Evolutionary conservation across 2,329 filamentous ascomycete species (phyloP), one percentile per base, ranked within the genome.

Genomic region (Arachnomyces sp.): DNA sequence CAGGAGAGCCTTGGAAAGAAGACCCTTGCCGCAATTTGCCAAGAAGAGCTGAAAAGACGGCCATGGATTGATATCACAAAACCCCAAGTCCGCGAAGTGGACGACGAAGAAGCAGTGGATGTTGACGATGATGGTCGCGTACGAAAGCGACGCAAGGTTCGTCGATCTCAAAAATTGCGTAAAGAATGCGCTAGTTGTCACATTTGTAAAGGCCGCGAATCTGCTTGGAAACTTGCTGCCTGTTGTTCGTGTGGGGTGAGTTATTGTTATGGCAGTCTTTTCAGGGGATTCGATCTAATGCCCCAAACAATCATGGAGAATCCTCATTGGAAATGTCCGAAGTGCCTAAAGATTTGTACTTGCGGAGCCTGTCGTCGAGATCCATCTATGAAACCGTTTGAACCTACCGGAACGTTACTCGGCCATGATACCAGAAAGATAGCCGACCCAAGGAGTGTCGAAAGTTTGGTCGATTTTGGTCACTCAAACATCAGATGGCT

Each of bases 261-360:
- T 1, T 98, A 93, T 58, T 96, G 92, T 60, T 98, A 93, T 56
- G 90, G 90, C n/a, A 84, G 84, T 12, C 72, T 98, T 2, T 96
- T 88, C 64, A 75, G 92, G 40, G 89, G 86, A 1, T 95, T 95
- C 55, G 90, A 96, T 59, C 77, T 88, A 58, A 84, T 87, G 75
- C 92, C 92, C 0, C 79, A 90, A 52, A 72, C 78, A 14, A 78
- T 89, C 1, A 82, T 95, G 74, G 81, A 93, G 56, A 74, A 86
- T 47, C 77, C 81, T 48, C 71, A 80, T 35, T 98, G 92, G 90
- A 77, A 83, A 53, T 98, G 92, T 49, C 92, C 92, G 0, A 86
- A 82, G 54, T 98, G 92, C 58, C 71, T 77, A 15, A 80, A 81
- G 13, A 86, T 90, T 29, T 98, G 92, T 69, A 93, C 89, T 48